Evolutionary conservation across 257 asterid genomes (phyloP), one percentile per base, ranked within the genome.

Genomic region (Mitragyna speciosa): DNA sequence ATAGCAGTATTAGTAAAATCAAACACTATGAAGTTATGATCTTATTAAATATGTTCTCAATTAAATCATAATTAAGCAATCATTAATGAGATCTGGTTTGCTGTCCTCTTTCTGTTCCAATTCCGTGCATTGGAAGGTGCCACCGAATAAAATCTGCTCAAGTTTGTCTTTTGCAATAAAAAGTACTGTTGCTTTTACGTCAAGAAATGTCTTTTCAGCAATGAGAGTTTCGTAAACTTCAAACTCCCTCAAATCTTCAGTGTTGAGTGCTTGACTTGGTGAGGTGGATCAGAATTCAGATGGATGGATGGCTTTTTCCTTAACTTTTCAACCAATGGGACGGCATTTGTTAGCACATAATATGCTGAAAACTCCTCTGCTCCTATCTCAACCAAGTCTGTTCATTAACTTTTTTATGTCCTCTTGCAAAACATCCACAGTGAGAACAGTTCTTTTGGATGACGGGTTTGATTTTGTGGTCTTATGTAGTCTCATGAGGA

Each of bases 211-310:
- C 17, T 36, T 75, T n/a, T 68, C n/a, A 36, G 41, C 4, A 20
- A 1, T 52, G 31, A 31, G 75, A 64, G 75, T 77, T 77, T 48
- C 80, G 74, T 77, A 33, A 67, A 67, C 81, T 77, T 67, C 19
- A 67, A 77, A 51, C 65, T 36, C 28, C 41, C 52, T 76, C 80
- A 30, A 36, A 43, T 45, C 75, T 70, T 20, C 78, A 58, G 0
- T 7, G n/a, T 72, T 47, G 24, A 22, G 19, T 49, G 58, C 76
- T n/a, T 24, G 22, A 45, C 36, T 72, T 61, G 9, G 67, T 61
- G 1, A 68, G n/a, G 48, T 45, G 6, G 49, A 45, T 45, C 49
- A 45, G 49, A 45, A 45, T 45, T 45, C 72, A 33, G 49, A 33
- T 31, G 26, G 22, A 12, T 4, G 63, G 12, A 58, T 24, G 28